Conservation (phyloP, 768 basidiomycete species). For the Tephrocybe sp. region DNA sequence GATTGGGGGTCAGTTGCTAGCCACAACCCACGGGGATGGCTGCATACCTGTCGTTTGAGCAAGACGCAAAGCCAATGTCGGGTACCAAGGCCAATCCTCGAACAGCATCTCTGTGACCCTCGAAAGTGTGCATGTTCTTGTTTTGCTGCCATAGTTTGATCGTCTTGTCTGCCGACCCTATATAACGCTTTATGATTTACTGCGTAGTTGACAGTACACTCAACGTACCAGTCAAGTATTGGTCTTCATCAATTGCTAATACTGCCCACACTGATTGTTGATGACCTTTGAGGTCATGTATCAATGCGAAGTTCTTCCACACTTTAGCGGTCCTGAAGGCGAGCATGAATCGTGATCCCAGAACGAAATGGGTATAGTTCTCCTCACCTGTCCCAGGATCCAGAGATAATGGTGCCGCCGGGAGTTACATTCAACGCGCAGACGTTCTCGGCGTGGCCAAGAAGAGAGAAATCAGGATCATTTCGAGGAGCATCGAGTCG, state of each 20-base stretch:
- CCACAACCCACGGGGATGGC: neutral
- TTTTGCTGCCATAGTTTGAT: constrained; percentile 87
- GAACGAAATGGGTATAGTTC: neutral
- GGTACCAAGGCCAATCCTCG: constrained; percentile 78
- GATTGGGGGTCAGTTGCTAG: neutral
- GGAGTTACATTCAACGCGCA: constrained; percentile 76
- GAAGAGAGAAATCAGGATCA: constrained; percentile 77
- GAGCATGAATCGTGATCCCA: neutral
- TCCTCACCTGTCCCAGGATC: constrained; percentile 94
- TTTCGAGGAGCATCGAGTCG: constrained; percentile 52
- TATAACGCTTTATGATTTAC: neutral
- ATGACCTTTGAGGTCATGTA: constrained; percentile 79
- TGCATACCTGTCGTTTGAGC: constrained; percentile 85
- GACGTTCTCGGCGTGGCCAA: constrained; percentile 90
- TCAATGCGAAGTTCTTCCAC: constrained; percentile 76
- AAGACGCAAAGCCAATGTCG: constrained; percentile 92
- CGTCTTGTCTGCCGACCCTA: constrained; percentile 92
- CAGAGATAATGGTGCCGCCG: constrained; percentile 80
- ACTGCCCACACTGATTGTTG: constrained; percentile 95
- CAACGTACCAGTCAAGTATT: constrained; percentile 76
- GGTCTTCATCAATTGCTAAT: constrained; percentile 69
- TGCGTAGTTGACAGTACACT: neutral
- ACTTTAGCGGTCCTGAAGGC: constrained; percentile 85
- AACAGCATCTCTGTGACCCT: constrained; percentile 90
- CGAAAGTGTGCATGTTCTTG: constrained; percentile 71